Evolutionary conservation across 192 early-diverging fungal species (phyloP).

Genomic region (Podila minutissima): DNA sequence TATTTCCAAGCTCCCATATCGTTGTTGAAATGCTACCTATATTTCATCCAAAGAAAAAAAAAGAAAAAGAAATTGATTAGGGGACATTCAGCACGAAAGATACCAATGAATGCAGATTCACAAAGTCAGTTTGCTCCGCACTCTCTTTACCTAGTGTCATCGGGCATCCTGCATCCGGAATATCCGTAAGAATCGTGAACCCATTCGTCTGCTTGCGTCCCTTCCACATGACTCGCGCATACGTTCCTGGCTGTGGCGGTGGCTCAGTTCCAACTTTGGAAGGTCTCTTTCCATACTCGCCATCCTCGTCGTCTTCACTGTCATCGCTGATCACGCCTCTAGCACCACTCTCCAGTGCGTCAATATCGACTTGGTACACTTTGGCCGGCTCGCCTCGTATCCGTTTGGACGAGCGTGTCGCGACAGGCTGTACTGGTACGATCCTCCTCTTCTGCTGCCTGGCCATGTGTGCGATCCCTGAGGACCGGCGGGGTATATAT

Average conservation of each 20-base stretch:
- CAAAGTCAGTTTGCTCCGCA: background rate
- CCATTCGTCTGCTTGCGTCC: conserved; percentile 42
- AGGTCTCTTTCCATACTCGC: background rate
- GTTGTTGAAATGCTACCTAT: conserved; percentile 62
- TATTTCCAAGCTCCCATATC: conserved; percentile 57
- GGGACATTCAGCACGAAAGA: background rate
- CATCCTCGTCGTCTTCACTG: background rate
- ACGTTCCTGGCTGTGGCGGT: conserved; percentile 8
- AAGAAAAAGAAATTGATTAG: too few relatives aligned
- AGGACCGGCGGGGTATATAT: background rate
- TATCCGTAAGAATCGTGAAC: conserved; percentile 9
- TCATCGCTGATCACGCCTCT: background rate
- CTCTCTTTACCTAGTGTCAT: conserved; percentile 54
- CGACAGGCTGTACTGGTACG: background rate
- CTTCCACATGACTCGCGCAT: conserved; percentile 25
- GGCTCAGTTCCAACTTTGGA: conserved; percentile 5
- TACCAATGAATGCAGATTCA: background rate
- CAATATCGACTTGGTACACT: conserved; percentile 20
- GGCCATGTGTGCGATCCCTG: background rate
- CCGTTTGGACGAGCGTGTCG: conserved; percentile 35
- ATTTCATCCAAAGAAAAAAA: background rate
- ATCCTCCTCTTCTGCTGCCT: background rate
- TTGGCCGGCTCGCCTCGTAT: conserved; percentile 38
- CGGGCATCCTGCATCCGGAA: conserved; percentile 38
- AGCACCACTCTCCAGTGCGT: conserved; percentile 27